Evolutionary conservation across 2,329 filamentous ascomycete species (phyloP), one percentile per base, ranked within the genome.

Genomic region (Apiospora rasikravindrae): DNA sequence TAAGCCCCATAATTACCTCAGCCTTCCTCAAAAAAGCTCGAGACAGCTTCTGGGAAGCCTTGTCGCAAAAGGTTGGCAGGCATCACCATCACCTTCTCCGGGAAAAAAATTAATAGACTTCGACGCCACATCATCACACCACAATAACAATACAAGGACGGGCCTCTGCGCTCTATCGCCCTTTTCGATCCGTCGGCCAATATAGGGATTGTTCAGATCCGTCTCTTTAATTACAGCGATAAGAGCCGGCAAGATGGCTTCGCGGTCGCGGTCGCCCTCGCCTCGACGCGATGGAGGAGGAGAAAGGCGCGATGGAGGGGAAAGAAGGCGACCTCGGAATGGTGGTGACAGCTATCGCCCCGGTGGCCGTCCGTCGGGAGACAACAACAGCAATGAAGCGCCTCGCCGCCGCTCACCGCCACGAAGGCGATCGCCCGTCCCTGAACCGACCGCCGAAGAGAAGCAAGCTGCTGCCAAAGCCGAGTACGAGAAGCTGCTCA

Each of bases 401-500:
- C 69, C 70, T 2, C 68, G 67, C 47, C 74, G 70, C 22, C 74
- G 74, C 64, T 75, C 71, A 69, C 74, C 72, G 70, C 73, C 74
- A 7, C 73, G 73, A 6, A 71, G 71, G 68, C 73, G 74, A 19
- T 73, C 76, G 26, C 79, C 80, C 10, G 77, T 78, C 2, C 77
- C 76, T 73, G 76, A 82, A 70, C 87, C 86, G 74, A 91, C 89
- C 67, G 94, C 93, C 78, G 94, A 94, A 81, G 92, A 95, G 83
- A 97, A 97, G 83, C 94, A 96, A 83, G 94, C 92, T 33, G 91
- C 91, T 53, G 94, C 94, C 61, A 97, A 97, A 85, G 94, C 95
- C 75, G 95, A 98, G 86, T 97, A 98, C 84, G 92, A 97, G 83
- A 96, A 96, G 84, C 89, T 98, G 73, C 86, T 98, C 77, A 96